Conservation (phyloP, 805 yeast species). For the Starmera amethionina region DNA sequence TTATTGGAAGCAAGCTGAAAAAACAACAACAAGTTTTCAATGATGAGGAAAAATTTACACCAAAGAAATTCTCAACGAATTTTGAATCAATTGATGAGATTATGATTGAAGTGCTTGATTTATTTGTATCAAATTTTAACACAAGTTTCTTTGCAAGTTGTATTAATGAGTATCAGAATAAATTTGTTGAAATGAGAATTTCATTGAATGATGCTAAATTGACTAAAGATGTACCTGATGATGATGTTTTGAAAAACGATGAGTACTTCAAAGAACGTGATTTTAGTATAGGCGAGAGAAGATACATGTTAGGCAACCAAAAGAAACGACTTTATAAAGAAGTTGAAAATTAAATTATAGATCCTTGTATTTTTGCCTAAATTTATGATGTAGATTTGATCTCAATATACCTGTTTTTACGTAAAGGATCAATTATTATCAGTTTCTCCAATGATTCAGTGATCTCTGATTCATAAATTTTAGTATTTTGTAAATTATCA, state of each 20-base stretch:
- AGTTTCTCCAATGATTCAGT: constrained; percentile 30
- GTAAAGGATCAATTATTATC: constrained; percentile 50
- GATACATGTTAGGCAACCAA: constrained; percentile 45
- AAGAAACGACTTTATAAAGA: constrained; percentile 36
- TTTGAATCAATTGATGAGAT: constrained; percentile 32
- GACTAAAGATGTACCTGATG: constrained; percentile 15
- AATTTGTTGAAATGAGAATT: constrained; percentile 33
- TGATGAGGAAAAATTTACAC: constrained; percentile 18
- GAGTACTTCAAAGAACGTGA: constrained; percentile 29
- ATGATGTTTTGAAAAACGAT: constrained; percentile 29
- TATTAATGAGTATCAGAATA: constrained; percentile 24
- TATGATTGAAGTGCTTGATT: constrained; percentile 46
- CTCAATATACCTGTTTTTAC: constrained; percentile 50
- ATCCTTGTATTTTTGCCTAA: neutral
- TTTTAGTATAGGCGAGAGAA: constrained; percentile 30
- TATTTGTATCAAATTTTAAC: constrained; percentile 48
- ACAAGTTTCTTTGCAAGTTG: constrained; percentile 36
- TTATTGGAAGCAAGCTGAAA: constrained; percentile 38
- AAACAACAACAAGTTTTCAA: constrained; percentile 19
- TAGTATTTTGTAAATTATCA: constrained; percentile 8
- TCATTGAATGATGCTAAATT: constrained; percentile 29
- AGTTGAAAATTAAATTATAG: constrained; percentile 6
- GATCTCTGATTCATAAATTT: constrained; percentile 20
- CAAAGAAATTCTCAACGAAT: constrained; percentile 5
- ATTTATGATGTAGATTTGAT: neutral